These are phyloP conservation scores for Russula virescens DNA, from an alignment of 768 basidiomycete genomes.

Conservation along the genomic window DNA sequence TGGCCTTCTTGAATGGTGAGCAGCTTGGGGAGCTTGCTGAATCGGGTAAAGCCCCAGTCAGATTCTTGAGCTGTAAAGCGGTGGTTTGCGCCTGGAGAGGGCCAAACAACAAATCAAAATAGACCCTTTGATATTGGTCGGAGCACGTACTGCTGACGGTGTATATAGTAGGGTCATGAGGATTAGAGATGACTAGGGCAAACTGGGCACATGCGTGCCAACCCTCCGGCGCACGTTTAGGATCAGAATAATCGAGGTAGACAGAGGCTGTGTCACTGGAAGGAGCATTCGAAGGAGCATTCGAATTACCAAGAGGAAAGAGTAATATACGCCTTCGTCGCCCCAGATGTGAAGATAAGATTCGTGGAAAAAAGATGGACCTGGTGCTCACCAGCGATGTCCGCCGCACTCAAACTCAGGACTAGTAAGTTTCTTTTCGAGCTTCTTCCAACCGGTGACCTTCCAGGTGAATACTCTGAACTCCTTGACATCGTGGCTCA, in stretches of 20 bases:
- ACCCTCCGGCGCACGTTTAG: conserved; percentile 93
- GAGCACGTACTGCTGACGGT: conserved; percentile 88
- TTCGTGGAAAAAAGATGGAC: background rate
- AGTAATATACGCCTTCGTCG: conserved; percentile 87
- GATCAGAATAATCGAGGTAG: conserved; percentile 98
- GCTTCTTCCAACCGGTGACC: conserved; percentile 82
- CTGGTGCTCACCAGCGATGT: conserved; percentile 77
- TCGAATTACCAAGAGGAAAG: conserved; percentile 98
- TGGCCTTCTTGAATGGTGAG: conserved; percentile 81
- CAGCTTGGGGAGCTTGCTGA: conserved; percentile 93
- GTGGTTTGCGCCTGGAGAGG: conserved; percentile 83
- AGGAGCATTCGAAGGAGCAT: too few species aligned
- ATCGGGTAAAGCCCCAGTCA: conserved; percentile 99
- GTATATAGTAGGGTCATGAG: conserved; percentile 89
- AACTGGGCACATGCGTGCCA: conserved; percentile 99
- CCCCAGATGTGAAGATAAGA: conserved; percentile 12
- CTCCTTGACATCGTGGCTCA: conserved; percentile 96
- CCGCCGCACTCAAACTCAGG: conserved; percentile 96
- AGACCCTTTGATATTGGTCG: background rate
- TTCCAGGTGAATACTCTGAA: conserved; percentile 91
- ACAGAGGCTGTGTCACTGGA: conserved; percentile 99
- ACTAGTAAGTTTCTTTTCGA: conserved; percentile 93
- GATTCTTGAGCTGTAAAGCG: conserved; percentile 99
- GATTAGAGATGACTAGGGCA: conserved; percentile 95
- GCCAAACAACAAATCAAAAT: background rate